A percentile compares a stretch with the other conserved stretches of the same genome.
phyloP scores from a whole-genome alignment of 2,329 filamentous ascomycete species.

The Rhynchosporium secalis region DNA sequence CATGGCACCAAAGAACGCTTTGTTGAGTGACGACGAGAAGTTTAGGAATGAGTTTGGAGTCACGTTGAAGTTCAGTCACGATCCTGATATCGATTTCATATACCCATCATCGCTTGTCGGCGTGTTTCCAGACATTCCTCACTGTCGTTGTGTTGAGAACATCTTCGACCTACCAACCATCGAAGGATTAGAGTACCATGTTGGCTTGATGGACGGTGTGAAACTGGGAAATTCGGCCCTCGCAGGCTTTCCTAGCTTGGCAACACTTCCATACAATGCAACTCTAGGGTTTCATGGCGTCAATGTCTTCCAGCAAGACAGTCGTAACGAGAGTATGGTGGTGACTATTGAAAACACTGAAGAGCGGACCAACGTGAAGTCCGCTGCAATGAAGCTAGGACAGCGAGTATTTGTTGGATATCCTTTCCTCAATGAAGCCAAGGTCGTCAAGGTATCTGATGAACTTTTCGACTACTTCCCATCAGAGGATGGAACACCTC shows the following conservation, averaged over 20 bases:
- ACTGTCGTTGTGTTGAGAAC: conserved; percentile 92
- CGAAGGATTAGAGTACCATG: conserved; percentile 82
- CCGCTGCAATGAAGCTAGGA: conserved; percentile 78
- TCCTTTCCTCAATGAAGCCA: conserved; percentile 92
- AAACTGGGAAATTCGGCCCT: conserved; percentile 81
- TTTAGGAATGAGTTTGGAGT: conserved; percentile 88
- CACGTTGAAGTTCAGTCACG: conserved; percentile 88
- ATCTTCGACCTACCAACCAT: conserved; percentile 92
- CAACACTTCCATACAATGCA: conserved; percentile 81
- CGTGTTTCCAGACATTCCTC: conserved; percentile 83
- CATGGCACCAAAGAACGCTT: conserved; percentile 80
- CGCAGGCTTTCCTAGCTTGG: conserved; percentile 89
- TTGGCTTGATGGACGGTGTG: conserved; percentile 80
- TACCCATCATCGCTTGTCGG: conserved; percentile 88
- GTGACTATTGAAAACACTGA: conserved; percentile 80
- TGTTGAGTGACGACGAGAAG: conserved; percentile 77
- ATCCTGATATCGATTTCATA: conserved; percentile 70
- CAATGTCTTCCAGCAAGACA: conserved; percentile 93
- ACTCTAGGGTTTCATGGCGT: conserved; percentile 84
- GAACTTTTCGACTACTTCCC: conserved; percentile 88
- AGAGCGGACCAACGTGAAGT: conserved; percentile 65
- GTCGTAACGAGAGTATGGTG: conserved; percentile 94
- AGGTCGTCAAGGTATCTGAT: conserved; percentile 84
- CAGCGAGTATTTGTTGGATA: conserved; percentile 89
- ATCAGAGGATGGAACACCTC: conserved; percentile 59